Percentiles rank a stretch among this genome's conserved stretches.
phyloP scores from a whole-genome alignment of 1,139 yeast species.

The Blastobotrys elegans region DNA sequence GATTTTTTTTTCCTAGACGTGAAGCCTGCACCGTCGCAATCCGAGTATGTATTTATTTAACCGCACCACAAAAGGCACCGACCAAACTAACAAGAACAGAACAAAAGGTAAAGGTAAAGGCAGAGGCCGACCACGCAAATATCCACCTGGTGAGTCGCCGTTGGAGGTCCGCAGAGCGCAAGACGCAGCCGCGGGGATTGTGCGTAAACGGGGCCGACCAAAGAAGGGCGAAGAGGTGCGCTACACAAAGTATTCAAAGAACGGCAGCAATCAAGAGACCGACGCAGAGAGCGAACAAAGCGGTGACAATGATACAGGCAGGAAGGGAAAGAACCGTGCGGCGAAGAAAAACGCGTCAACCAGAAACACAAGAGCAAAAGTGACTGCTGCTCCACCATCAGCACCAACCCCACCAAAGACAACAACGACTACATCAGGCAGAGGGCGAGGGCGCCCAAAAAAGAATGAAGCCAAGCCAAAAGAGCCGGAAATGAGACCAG shows the following conservation, averaged over 20 bases:
- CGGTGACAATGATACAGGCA: no score
- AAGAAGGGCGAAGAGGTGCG: conserved; percentile 10
- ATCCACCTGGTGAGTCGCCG: conserved; percentile 14
- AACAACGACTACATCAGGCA: background rate
- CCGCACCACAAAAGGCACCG: background rate
- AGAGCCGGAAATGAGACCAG: no score
- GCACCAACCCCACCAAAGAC: background rate
- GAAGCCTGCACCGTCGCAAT: background rate
- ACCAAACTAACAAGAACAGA: background rate
- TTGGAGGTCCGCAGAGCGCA: conserved; percentile 7
- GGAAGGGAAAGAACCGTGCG: no score
- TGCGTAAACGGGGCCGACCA: conserved; percentile 16
- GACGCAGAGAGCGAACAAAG: no score
- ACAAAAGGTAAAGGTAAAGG: conserved; percentile 1
- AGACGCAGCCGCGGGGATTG: conserved; percentile 6
- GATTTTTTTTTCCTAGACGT: background rate
- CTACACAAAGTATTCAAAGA: background rate
- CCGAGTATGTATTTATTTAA: no score
- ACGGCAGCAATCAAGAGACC: no score
- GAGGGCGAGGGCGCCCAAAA: no score
- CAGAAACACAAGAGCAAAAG: background rate
- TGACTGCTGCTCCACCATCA: background rate
- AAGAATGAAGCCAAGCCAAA: no score
- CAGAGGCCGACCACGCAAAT: conserved; percentile 17
- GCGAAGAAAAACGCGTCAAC: no score